phyloP scores from a whole-genome alignment of 805 yeast species.

The Gaillardinia entomophila region DNA sequence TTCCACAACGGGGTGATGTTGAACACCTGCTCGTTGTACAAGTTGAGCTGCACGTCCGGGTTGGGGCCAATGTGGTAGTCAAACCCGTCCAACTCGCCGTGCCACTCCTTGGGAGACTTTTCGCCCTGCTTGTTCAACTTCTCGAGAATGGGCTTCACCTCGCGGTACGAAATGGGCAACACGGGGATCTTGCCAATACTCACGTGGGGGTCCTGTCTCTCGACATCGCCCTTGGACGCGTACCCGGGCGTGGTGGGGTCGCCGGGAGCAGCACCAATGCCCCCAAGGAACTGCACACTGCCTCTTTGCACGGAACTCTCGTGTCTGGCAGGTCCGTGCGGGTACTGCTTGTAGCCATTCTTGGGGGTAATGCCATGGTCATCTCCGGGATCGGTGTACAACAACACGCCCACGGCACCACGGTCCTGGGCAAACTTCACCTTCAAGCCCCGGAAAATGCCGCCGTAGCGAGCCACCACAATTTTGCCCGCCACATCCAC shows the following conservation, averaged over 20 bases:
- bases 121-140: constrained; percentile 34
- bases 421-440: constrained; percentile 54
- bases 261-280: constrained; percentile 52
- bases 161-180: constrained; percentile 39
- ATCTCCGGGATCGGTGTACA: constrained; percentile 55
- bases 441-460: constrained; percentile 49
- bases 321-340: constrained; percentile 62
- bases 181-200: constrained; percentile 35
- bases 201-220: constrained; percentile 12
- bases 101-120: constrained; percentile 24
- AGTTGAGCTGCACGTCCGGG: constrained; percentile 28
- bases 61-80: constrained; percentile 37
- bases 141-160: constrained; percentile 37
- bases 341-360: constrained; percentile 54
- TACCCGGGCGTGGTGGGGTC: constrained; percentile 74
- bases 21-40: constrained; percentile 34
- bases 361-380: constrained; percentile 50
- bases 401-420: constrained; percentile 59
- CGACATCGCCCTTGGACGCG: constrained; percentile 6
- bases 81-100: constrained; percentile 35
- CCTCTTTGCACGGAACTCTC: constrained; percentile 58
- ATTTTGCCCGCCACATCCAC: constrained; percentile 50
- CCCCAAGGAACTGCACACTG: constrained; percentile 51
- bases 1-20: constrained; percentile 38
- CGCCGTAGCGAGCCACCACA: constrained; percentile 51